Conservation (phyloP, 139 green algal genomes). For the Coelastrella sp. region DNA sequence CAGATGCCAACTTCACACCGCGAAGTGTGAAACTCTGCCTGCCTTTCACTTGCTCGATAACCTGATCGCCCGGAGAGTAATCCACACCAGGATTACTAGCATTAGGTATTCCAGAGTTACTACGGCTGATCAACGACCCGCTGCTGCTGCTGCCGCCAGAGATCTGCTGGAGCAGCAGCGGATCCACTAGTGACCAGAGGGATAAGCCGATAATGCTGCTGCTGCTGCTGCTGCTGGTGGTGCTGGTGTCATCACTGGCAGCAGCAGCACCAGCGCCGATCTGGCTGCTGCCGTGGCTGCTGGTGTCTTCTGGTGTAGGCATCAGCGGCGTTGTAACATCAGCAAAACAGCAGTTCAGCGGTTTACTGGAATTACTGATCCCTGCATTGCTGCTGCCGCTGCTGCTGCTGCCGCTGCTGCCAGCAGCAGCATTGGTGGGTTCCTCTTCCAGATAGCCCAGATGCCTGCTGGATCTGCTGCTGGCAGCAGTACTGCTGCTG, state of each 20-base stretch:
- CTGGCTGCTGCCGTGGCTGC: too few relatives aligned
- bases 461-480: neutral
- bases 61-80: neutral
- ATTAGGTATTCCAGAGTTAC: neutral
- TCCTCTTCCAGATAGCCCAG: neutral
- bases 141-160: conserved; percentile 21
- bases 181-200: neutral
- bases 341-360: neutral
- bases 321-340: neutral
- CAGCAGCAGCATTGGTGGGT: too few relatives aligned
- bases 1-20: conserved; percentile 4
- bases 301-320: neutral
- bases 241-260: conserved; percentile 9
- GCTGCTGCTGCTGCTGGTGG: conserved; percentile 14
- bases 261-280: neutral
- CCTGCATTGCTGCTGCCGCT: neutral
- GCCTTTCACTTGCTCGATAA: conserved; percentile 12
- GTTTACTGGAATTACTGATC: neutral
- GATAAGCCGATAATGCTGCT: neutral
- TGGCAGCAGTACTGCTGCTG: neutral
- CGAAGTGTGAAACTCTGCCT: conserved; percentile 38
- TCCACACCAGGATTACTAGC: neutral
- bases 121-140: neutral
- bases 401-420: neutral
- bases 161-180: neutral